A percentile compares a stretch with the other conserved stretches of the same genome.
These are phyloP conservation scores for Bacidia gigantensis DNA, from an alignment of 495 filamentous ascomycete species.

Conservation along the genomic window DNA sequence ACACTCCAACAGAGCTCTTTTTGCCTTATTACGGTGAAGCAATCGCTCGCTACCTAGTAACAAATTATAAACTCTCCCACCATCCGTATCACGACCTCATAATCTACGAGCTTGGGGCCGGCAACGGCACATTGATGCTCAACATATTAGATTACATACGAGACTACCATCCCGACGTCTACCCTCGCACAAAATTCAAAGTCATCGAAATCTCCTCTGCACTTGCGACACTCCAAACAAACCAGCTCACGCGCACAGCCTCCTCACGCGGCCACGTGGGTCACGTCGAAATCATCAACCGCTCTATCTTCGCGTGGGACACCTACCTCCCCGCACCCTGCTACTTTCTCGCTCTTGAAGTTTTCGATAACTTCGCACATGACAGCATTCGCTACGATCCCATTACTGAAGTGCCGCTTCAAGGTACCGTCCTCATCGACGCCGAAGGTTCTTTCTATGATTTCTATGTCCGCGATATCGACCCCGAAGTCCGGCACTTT, in stretches of 20 bases:
- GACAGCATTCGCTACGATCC: conserved; percentile 82
- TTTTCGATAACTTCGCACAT: conserved; percentile 97
- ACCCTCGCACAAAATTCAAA: conserved; percentile 83
- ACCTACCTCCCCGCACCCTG: conserved; percentile 74
- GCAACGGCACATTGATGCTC: conserved; percentile 93
- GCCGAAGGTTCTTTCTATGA: conserved; percentile 80
- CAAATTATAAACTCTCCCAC: conserved; percentile 86
- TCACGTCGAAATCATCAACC: conserved; percentile 87
- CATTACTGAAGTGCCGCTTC: conserved; percentile 58
- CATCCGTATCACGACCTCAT: conserved; percentile 95
- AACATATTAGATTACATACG: conserved; percentile 97
- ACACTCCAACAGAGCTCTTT: conserved; percentile 96
- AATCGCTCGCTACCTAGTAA: conserved; percentile 82
- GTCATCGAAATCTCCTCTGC: conserved; percentile 86
- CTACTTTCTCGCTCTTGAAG: conserved; percentile 95
- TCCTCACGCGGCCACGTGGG: conserved; percentile 57
- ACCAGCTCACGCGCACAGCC: conserved; percentile 50
- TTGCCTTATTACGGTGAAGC: conserved; percentile 93
- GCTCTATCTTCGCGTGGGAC: conserved; percentile 89
- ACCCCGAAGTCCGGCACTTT: conserved; percentile 73
- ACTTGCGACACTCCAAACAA: conserved; percentile 63
- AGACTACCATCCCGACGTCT: conserved; percentile 76
- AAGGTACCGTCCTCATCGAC: conserved; percentile 80
- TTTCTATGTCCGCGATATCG: conserved; percentile 67
- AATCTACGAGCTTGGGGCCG: conserved; percentile 97